Evolutionary conservation across 2,329 filamentous ascomycete species (phyloP), one percentile per base, ranked within the genome.

Genomic region (Didymella lethalis): DNA sequence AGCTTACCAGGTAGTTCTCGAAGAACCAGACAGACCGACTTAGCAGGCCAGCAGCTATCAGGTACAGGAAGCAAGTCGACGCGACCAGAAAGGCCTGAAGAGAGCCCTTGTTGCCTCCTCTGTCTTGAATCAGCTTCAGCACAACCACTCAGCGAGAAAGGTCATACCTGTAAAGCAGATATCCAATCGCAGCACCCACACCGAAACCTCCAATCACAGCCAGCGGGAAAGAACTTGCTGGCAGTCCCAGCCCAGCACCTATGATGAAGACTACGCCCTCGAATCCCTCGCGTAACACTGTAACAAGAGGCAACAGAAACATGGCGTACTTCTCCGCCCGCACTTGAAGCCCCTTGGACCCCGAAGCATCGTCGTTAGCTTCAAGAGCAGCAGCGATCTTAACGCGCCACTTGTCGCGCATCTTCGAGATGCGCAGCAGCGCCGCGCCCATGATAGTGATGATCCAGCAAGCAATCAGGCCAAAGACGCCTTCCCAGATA

Each of bases 211-310:
- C 82, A n/a, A 95, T 77, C 1, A 92, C 89, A 0, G 92, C 86
- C 6, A 96, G 77, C 2, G 92, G 92, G 50, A 96, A 90, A 0
- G 92, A 83, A 7, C 84, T 85, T 2, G 90, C 91, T 0, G 91
- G 90, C 4, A 90, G 81, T 0, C 87, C 86, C 55, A 96, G 87
- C 2, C 89, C 88, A 8, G 96, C 91, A n/a, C 92, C 92, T 11
- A 90, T 90, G 54, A 95, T 86, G 75, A 95, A 96, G 36, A 96
- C 86, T 31, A 96, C 88, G 0, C 89, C 91, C 75, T 96, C 92
- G 23, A 96, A 84, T 3, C 92, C 92, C 75, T 96, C 92, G 32
- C 92, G 83, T 14, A 96, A 79, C 16, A 93, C 89, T 0, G 92
- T 96, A 72, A 96, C 84, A 76, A 96, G 94, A 0, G 92, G 92